phyloP scores from a whole-genome alignment of 2,329 filamentous ascomycete species.

The Atkinsonella hypoxylon region DNA sequence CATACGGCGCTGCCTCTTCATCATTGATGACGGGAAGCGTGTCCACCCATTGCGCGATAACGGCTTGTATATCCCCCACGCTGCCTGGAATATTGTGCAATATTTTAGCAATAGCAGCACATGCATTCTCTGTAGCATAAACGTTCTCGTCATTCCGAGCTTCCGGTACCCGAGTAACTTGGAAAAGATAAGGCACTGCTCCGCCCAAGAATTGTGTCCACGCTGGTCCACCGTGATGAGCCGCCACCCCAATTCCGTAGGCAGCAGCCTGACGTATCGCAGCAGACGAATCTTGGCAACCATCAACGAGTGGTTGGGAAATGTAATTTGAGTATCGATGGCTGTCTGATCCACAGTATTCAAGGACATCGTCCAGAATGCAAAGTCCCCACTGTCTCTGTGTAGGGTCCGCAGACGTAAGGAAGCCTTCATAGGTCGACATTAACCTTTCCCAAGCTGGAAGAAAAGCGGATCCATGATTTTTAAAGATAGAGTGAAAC shows the following conservation, averaged over 20 bases:
- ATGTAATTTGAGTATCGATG: constrained; percentile 81
- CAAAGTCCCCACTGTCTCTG: constrained; percentile 98
- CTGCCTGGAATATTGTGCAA: constrained; percentile 76
- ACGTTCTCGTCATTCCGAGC: constrained; percentile 85
- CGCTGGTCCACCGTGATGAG: constrained; percentile 74
- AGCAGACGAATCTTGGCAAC: constrained; percentile 73
- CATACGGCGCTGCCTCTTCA: constrained; percentile 93
- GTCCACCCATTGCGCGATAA: constrained; percentile 77
- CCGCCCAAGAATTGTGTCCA: constrained; percentile 83
- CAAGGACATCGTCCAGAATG: constrained; percentile 95
- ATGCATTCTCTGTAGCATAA: constrained; percentile 95
- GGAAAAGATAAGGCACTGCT: constrained; percentile 71
- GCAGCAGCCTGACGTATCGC: constrained; percentile 92
- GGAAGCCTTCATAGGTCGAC: constrained; percentile 74
- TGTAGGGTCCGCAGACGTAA: constrained; percentile 69
- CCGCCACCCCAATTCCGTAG: constrained; percentile 91
- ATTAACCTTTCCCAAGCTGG: constrained; percentile 79
- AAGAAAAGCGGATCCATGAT: constrained; percentile 76
- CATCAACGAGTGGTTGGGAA: constrained; percentile 72
- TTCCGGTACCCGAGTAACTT: constrained; percentile 68
- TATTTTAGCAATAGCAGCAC: constrained; percentile 92
- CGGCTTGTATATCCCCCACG: constrained; percentile 62
- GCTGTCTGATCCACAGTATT: constrained; percentile 86
- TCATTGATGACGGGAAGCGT: constrained; percentile 89
- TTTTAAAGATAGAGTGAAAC: constrained; percentile 98